Percentiles rank a stretch among this genome's conserved stretches.
These are phyloP conservation scores for Leccinum incarnatum DNA, from an alignment of 768 basidiomycete genomes.

Conservation along the genomic window DNA sequence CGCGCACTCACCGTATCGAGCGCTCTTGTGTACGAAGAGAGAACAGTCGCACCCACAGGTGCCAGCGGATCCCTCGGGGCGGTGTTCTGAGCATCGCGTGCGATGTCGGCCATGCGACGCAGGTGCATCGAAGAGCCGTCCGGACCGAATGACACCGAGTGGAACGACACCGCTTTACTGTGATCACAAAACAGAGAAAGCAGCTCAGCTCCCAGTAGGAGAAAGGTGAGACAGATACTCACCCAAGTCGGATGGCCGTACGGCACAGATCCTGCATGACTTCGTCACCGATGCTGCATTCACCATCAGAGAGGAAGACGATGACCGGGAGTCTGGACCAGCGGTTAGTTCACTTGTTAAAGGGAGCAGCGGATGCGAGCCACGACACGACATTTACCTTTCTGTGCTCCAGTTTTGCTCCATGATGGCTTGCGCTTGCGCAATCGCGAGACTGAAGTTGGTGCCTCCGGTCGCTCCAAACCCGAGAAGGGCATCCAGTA, in stretches of 20 bases:
- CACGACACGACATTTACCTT: slow-evolving; percentile 30
- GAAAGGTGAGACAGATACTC: neutral
- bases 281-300: slow-evolving; percentile 39
- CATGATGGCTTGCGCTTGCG: slow-evolving; percentile 37
- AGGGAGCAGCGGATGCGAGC: neutral
- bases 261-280: slow-evolving; percentile 41
- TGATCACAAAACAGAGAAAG: neutral
- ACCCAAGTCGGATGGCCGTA: slow-evolving; percentile 46
- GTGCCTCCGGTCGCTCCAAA: slow-evolving; percentile 38
- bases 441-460: slow-evolving; percentile 42
- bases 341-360: neutral
- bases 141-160: slow-evolving; percentile 54
- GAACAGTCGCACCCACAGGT: slow-evolving; percentile 31
- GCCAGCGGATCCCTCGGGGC: slow-evolving; percentile 40
- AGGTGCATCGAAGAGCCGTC: slow-evolving; percentile 27
- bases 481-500: slow-evolving; percentile 39
- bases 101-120: slow-evolving; percentile 52
- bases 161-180: slow-evolving; percentile 57
- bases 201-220: neutral
- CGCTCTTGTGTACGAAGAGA: slow-evolving; percentile 50
- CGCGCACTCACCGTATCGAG: slow-evolving; percentile 44
- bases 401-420: slow-evolving; percentile 49
- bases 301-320: slow-evolving; percentile 48
- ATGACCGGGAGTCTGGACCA: slow-evolving; percentile 28
- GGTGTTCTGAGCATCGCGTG: slow-evolving; percentile 43